Conservation (phyloP, 2,329 filamentous ascomycete species). For the Onygenales sp. region DNA sequence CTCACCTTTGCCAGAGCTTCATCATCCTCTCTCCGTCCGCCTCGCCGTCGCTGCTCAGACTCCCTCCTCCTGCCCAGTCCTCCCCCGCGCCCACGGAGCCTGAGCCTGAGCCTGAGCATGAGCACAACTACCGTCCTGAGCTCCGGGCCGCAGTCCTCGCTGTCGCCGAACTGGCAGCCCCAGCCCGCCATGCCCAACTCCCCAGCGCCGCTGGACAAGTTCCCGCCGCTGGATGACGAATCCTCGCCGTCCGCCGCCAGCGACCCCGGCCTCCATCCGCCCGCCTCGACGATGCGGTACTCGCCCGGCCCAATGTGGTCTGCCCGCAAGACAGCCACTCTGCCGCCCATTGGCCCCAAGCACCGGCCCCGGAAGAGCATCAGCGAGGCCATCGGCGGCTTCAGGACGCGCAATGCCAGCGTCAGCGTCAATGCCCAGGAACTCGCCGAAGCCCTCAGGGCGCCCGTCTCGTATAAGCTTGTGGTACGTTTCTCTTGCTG, state of each 20-base stretch:
- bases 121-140: conserved; percentile 31
- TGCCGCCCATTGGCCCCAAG: conserved; percentile 32
- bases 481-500: conserved; percentile 46
- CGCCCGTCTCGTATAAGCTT: conserved; percentile 78
- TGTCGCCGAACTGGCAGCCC: conserved; percentile 25
- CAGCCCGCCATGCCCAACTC: conserved; percentile 12
- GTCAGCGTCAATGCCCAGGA: conserved; percentile 90
- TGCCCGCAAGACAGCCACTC: conserved; percentile 45
- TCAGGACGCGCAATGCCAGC: conserved; percentile 70
- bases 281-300: conserved; percentile 21
- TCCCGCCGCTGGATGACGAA: conserved; percentile 34
- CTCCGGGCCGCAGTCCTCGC: conserved; percentile 30
- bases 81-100: not conserved
- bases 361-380: conserved; percentile 77
- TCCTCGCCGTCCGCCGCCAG: conserved; percentile 17
- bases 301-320: conserved; percentile 49
- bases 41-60: not conserved
- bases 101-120: conserved; percentile 18
- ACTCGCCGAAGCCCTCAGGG: conserved; percentile 80
- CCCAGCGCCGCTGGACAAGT: conserved; percentile 28
- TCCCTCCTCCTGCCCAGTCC: not conserved
- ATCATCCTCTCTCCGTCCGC: too few relatives aligned
- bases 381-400: conserved; percentile 75
- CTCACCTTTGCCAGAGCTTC: too few relatives aligned
- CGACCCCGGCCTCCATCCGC: conserved; percentile 16